Evolutionary conservation across 2,329 filamentous ascomycete genomes (phyloP), one percentile per base, ranked within the genome.

Genomic region (Phyllosticta citrichinensis): DNA sequence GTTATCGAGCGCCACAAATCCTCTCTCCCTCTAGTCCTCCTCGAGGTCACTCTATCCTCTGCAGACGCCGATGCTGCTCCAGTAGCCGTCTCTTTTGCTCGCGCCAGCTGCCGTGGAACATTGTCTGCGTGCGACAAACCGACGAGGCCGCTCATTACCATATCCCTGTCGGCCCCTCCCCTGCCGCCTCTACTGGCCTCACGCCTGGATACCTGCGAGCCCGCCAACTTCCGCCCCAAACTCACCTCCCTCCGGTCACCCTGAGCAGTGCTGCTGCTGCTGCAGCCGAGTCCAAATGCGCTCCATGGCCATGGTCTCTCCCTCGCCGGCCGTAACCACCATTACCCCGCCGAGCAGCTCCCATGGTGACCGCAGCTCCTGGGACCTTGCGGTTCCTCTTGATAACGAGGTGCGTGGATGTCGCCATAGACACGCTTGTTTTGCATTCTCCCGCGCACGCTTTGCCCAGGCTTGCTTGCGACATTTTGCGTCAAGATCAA

Each of bases 311-410:
- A 61, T 61, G 59, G 59, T 61, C 54, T 57, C 59, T 47, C 59
- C 35, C 50, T 40, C 59, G 19, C 53, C 50, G 19, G 56, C 64
- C 65, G 64, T 65, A 66, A 68, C 70, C 62, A 73, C 73, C 63
- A 67, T 74, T 62, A 75, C 73, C 12, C 73, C 74, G 56, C 74
- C 74, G 35, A 73, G 69, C 64, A 75, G 72, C 63, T 71, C 73
- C 12, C 72, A 76, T 69, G 72, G 72, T 63, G 70, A 65, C 54
- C 64, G 69, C 61, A 69, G 67, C 62, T 67, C 68, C 56, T 75
- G 73, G 72, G 72, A 75, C 56, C 71, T 71, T 64, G 73, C 73
- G 52, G 73, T 75, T 55, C 73, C 73, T 61, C 57, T 75, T 55
- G 67, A 70, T 62, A 64, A 70, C 56, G 63, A 68, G 68, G 73